Evolutionary conservation across 352 stramenopile genomes (phyloP), one percentile per base, ranked within the genome.

Genomic region (Globisporangium paddicum): DNA sequence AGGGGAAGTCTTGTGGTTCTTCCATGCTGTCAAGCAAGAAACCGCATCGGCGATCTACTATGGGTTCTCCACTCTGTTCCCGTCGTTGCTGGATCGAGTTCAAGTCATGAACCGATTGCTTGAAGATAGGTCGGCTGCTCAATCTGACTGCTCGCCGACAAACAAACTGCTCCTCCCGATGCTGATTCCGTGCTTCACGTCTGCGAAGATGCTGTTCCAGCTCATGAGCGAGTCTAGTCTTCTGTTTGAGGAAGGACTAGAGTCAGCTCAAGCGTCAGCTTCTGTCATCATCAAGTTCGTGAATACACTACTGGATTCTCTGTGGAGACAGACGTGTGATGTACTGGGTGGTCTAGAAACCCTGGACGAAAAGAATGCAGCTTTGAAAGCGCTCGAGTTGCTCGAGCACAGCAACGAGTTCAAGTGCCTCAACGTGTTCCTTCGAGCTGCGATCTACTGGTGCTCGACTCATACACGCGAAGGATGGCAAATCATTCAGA

Each of bases 41-140:
- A 78, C 84, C 9, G 80, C 82, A 8, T 75, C 75, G 13, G 71
- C 81, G 11, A 93, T 95, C 42, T 90, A 89, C 55, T 77, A 90
- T 42, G 86, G 86, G 2, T 95, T 93, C 41, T 71, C 78, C n/a
- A 79, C 73, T 0, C 62, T 95, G 41, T 95, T 91, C 41, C 86
- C 86, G 30, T 93, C 84, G 1, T 44, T 95, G 37, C 63, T 92
- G 26, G 84, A 95, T 42, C 77, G 78, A 30, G 56, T 95, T 6
- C 68, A 88, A 53, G 57, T 93, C n/a, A 89, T 95, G 77, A 93
- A 89, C 58, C 69, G 75, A 13, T 68, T 95, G 14, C 77, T 95
- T 55, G 67, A 78, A 30, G 74, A 75, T 32, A 66, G 71, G 0
- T 50, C 55, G 0, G 52, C 48, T 2, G 62, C 71, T 11, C 45